A percentile compares a stretch with the other conserved stretches of the same genome.
phyloP scores from a whole-genome alignment of 306 rosid genomes.

The apple (Malus domestica) region ASM211411v1 NC_041803.1:1437501-1438000 shows the following conservation, averaged over 20 bases:
- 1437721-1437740: background rate
- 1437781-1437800: background rate
- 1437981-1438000: constrained; percentile 79
- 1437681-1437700: background rate
- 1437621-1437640: background rate
- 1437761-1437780: background rate
- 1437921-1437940: constrained; percentile 79
- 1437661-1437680: background rate
- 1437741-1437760: background rate
- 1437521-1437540: background rate
- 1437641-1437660: background rate
- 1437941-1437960: constrained; percentile 70
- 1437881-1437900: background rate
- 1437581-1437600: constrained; percentile 3
- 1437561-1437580: background rate
- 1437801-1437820: background rate
- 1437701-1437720: background rate
- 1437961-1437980: constrained; percentile 67
- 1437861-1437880: background rate
- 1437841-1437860: background rate
- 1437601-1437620: background rate
- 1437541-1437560: background rate
- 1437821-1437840: background rate
- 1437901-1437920: constrained; percentile 40
- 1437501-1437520: background rate